A percentile compares a stretch with the other conserved stretches of the same genome.
Evolutionary conservation across 2,329 filamentous ascomycete species (phyloP).

Genomic region (Beauveria caledonica): DNA sequence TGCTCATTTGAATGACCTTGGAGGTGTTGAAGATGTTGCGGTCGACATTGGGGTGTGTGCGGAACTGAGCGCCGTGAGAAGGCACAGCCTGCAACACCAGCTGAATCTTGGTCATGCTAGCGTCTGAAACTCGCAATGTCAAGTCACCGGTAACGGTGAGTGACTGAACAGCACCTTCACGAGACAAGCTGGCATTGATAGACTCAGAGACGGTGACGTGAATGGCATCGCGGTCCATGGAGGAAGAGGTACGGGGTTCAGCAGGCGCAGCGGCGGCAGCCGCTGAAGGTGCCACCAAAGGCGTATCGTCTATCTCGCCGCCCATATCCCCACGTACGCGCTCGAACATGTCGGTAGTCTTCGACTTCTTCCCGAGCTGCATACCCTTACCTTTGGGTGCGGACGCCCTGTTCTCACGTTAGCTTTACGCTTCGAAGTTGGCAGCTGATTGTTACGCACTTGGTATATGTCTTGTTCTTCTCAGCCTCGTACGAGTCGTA

Average conservation of each 20-base stretch:
- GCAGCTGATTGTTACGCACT: conserved; percentile 42
- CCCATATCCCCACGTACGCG: conserved; percentile 87
- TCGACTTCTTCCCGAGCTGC: conserved; percentile 98
- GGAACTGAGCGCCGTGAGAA: conserved; percentile 80
- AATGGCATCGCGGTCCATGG: conserved; percentile 73
- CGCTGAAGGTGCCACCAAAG: conserved; percentile 55
- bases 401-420: conserved; percentile 35
- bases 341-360: conserved; percentile 95
- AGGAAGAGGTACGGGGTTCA: conserved; percentile 53
- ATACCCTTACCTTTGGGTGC: conserved; percentile 91
- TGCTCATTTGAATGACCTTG: conserved; percentile 84
- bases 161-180: conserved; percentile 79
- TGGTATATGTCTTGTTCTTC: conserved; percentile 86
- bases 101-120: conserved; percentile 84
- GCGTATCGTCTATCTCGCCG: conserved; percentile 70
- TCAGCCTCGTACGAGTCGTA: conserved; percentile 95
- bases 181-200: conserved; percentile 81
- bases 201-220: conserved; percentile 82
- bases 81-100: conserved; percentile 69
- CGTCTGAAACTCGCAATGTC: conserved; percentile 81
- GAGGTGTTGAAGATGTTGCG: conserved; percentile 74
- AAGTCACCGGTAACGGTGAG: conserved; percentile 89
- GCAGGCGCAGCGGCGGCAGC: conserved; percentile 42
- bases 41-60: conserved; percentile 95
- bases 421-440: neutral